Conservation (phyloP, 495 filamentous ascomycete species). For the Aspergillus heteromorphus region DNA sequence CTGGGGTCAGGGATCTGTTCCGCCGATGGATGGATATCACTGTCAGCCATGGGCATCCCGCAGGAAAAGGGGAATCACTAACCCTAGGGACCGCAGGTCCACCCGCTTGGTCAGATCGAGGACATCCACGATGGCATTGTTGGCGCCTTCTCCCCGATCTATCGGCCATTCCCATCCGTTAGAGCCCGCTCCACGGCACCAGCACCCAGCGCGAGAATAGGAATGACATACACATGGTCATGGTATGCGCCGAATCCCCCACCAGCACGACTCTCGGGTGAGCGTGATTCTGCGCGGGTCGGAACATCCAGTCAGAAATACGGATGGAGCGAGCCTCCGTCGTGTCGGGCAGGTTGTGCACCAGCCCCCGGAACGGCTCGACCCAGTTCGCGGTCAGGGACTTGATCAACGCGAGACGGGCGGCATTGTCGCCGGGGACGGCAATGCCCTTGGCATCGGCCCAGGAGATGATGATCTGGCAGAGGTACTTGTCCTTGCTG, state of each 20-base stretch:
- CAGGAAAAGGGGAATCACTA: neutral
- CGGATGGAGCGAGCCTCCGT: constrained; percentile 45
- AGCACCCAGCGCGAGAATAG: neutral
- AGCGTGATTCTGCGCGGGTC: constrained; percentile 17
- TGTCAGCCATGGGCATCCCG: neutral
- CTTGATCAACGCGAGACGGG: constrained; percentile 48
- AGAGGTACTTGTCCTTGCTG: constrained; percentile 33
- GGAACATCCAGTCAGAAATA: constrained; percentile 52
- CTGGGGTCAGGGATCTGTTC: constrained; percentile 9
- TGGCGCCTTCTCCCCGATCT: constrained; percentile 55
- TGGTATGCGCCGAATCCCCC: constrained; percentile 52
- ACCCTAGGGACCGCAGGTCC: constrained; percentile 13
- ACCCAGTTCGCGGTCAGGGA: constrained; percentile 47
- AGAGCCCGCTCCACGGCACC: neutral
- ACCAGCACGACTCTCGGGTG: constrained; percentile 42
- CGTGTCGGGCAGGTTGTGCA: constrained; percentile 40
- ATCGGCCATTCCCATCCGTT: neutral
- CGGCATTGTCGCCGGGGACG: constrained; percentile 35
- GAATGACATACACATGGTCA: constrained; percentile 49
- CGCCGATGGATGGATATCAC: neutral
- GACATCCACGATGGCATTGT: constrained; percentile 53
- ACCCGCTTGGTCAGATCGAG: constrained; percentile 29
- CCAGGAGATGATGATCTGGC: constrained; percentile 52
- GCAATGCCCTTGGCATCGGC: constrained; percentile 36
- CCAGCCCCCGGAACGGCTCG: constrained; percentile 47